Evolutionary conservation across 805 yeast species (phyloP), one percentile per base, ranked within the genome.

Genomic region (Hanseniaspora vineae): DNA sequence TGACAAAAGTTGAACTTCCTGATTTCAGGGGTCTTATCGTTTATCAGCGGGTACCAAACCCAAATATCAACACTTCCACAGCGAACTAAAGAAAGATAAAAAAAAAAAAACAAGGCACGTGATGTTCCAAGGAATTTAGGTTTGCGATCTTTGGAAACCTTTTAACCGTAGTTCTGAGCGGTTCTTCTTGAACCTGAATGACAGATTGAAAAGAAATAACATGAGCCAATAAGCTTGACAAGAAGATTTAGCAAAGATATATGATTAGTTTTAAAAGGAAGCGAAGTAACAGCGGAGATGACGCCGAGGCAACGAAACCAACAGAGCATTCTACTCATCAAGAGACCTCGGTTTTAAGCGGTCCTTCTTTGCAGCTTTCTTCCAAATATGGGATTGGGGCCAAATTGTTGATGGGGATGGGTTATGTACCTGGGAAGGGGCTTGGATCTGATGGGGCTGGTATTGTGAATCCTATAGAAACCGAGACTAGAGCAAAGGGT

Each of bases 361-460:
- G 19, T n/a, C 40, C 40, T 10, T 18, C 40, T n/a, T 18, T 18
- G n/a, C 17, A 17, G 17, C 19, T 37, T 14, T 37, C 40, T n/a
- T 32, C 37, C 23, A 64, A 56, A 45, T 88, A 88, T 58, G 97
- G 97, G 9, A 76, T 87, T 37, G 97, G 97, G 35, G 95, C 96
- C 4, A 65, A 73, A 46, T 66, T 90, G 44, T 62, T 90, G 66
- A 70, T 77, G 52, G 74, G 78, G 52, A 89, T 90, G 97, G 97
- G 97, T 0, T 89, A 85, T 62, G 72, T 73, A 8, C 75, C 75
- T 40, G 97, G 97, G 0, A 70, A 74, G 56, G 97, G 97, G 1
- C 71, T 90, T 17, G 97, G 97, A 2, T 66, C 67, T 4, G 62
- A 70, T 20, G 77, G 79, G 1, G 72, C 72, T 45, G 97, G 97